These are phyloP conservation scores for Xerocomus brunneocitrinus DNA, from an alignment of 768 basidiomycete genomes.

Conservation along the genomic window DNA sequence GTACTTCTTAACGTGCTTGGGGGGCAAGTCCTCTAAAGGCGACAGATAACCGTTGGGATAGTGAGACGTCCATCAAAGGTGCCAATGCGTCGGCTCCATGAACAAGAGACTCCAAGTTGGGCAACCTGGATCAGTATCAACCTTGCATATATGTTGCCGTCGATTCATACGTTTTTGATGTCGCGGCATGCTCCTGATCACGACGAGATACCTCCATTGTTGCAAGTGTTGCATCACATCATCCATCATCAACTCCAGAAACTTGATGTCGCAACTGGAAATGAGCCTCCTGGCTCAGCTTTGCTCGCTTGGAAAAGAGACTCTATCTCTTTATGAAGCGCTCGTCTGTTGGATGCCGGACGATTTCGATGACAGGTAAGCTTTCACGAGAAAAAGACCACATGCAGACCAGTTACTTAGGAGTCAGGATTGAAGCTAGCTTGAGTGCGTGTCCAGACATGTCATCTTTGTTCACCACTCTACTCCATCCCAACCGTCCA, in stretches of 20 bases:
- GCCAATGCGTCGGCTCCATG: constrained; percentile 6
- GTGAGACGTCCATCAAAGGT: constrained; percentile 28
- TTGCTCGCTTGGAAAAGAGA: constrained; percentile 37
- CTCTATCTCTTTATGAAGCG: constrained; percentile 48
- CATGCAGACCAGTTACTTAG: not conserved
- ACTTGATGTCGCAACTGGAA: constrained; percentile 28
- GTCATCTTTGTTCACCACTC: constrained; percentile 38
- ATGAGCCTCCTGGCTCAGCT: constrained; percentile 19
- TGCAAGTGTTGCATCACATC: constrained; percentile 38
- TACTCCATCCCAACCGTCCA: constrained; percentile 52
- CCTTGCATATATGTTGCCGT: constrained; percentile 47
- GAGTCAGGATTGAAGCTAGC: constrained; percentile 21
- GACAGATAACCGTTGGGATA: constrained; percentile 34
- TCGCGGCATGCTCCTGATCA: constrained; percentile 23
- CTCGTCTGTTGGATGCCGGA: constrained; percentile 47
- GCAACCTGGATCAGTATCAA: constrained; percentile 19
- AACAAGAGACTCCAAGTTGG: not conserved
- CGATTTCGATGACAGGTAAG: constrained; percentile 37
- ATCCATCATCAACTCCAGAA: constrained; percentile 38
- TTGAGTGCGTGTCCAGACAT: constrained; percentile 37
- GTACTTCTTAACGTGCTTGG: constrained; percentile 24
- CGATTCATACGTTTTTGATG: constrained; percentile 39
- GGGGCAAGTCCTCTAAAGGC: constrained; percentile 29
- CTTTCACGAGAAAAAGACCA: not conserved
- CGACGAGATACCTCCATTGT: constrained; percentile 30